Percentiles rank a stretch among this genome's conserved stretches.
Evolutionary conservation across 495 filamentous ascomycete species (phyloP).

Genomic region (Podospora didyma): DNA sequence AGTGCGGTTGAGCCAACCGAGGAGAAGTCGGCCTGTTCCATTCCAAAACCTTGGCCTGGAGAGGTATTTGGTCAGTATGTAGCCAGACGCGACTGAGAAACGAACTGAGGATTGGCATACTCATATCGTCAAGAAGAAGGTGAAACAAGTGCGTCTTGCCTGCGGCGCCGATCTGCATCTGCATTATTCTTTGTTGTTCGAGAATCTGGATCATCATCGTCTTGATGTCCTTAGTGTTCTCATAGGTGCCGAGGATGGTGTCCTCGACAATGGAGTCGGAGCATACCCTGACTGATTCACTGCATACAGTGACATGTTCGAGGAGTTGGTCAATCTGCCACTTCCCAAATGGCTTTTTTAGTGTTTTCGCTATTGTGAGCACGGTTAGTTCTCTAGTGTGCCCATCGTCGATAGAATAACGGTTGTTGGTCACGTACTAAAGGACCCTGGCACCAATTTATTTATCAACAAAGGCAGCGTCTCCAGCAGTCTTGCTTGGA

Average conservation of each 20-base stretch:
- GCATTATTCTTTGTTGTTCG: slow-evolving; percentile 1
- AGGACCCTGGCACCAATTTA: slow-evolving; percentile 4
- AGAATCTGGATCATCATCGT: slow-evolving; percentile 3
- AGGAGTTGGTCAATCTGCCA: slow-evolving; percentile 13
- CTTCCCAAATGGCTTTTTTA: background rate
- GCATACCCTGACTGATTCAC: background rate
- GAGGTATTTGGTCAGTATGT: background rate
- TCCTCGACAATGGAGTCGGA: slow-evolving; percentile 11
- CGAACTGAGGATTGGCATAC: background rate
- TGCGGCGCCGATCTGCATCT: slow-evolving; percentile 5
- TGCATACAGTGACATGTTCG: slow-evolving; percentile 1
- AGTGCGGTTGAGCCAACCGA: slow-evolving; percentile 4
- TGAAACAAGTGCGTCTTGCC: slow-evolving; percentile 8
- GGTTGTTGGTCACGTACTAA: background rate
- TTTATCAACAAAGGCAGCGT: slow-evolving; percentile 8
- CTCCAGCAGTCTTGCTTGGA: background rate
- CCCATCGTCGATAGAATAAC: background rate
- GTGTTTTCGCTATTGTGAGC: background rate
- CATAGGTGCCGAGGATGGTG: slow-evolving; percentile 5
- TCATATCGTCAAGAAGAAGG: slow-evolving; percentile 11
- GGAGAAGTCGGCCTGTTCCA: background rate
- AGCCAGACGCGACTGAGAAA: background rate
- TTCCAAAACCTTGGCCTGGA: background rate
- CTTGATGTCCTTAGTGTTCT: slow-evolving; percentile 1
- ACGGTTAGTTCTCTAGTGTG: background rate